A percentile compares a stretch with the other conserved stretches of the same genome.
phyloP scores from a whole-genome alignment of 495 filamentous ascomycete genomes.

The Aspergillus haitiensis region DNA sequence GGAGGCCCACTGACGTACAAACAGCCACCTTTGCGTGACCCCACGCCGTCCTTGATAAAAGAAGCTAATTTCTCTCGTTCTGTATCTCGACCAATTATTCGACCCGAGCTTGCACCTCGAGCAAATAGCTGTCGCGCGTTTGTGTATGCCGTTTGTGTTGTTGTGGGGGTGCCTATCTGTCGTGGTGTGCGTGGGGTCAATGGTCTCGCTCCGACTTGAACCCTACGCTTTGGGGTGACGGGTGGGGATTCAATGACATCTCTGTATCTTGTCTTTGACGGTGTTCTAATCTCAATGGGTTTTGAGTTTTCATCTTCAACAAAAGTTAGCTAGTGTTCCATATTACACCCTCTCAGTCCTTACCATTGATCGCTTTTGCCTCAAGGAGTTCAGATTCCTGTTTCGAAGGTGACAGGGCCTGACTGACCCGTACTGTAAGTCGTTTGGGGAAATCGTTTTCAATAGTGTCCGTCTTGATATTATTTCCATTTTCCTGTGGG shows the following conservation, averaged over 20 bases:
- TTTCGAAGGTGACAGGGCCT: conserved; percentile 34
- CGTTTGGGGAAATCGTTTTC: conserved; percentile 32
- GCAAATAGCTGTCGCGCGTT: conserved; percentile 85
- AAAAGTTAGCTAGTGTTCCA: conserved; percentile 5
- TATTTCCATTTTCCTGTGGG: conserved; percentile 33
- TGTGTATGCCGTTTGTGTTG: conserved; percentile 73
- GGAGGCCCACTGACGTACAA: conserved; percentile 95
- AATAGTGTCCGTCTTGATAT: conserved; percentile 23
- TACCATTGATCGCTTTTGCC: conserved; percentile 40
- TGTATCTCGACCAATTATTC: conserved; percentile 77
- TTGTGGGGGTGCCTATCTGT: conserved; percentile 56
- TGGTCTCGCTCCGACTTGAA: conserved; percentile 59
- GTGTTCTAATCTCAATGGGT: conserved; percentile 48
- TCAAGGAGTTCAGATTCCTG: conserved; percentile 33
- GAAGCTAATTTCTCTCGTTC: conserved; percentile 68
- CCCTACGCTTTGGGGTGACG: conserved; percentile 68
- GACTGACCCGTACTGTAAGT: conserved; percentile 28
- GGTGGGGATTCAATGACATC: conserved; percentile 64
- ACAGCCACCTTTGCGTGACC: conserved; percentile 68
- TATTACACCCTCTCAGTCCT: conserved; percentile 5
- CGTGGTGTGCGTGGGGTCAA: conserved; percentile 63
- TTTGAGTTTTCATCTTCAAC: conserved; percentile 33
- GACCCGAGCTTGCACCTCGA: conserved; percentile 69
- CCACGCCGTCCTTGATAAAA: conserved; percentile 68
- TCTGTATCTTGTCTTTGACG: conserved; percentile 66